These are phyloP conservation scores for Chrysochromulina parva DNA, from an alignment of 78 protist species.

Conservation along the genomic window DNA sequence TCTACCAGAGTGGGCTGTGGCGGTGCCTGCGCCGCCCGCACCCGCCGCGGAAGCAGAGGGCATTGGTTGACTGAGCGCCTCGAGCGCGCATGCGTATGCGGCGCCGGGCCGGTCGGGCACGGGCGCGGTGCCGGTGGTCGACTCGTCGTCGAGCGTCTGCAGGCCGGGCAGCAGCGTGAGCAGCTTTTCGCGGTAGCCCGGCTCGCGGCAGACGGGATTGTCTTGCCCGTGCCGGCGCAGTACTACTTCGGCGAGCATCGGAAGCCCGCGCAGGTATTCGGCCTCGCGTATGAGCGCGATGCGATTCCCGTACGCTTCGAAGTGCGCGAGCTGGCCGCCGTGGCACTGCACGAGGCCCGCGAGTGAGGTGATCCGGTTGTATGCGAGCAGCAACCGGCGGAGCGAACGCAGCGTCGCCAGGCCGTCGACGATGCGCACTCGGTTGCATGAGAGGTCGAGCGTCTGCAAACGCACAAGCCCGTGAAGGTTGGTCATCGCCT, in stretches of 20 bases:
- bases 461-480: not conserved
- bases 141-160: not conserved
- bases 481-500: not conserved
- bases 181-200: not conserved
- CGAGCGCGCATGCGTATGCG: too few relatives aligned
- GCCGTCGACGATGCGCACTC: not conserved
- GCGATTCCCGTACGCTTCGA: slow-evolving; percentile 6
- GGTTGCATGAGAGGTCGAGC: slow-evolving; percentile 39
- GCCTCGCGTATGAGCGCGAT: not conserved
- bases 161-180: not conserved
- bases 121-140: not conserved
- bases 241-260: not conserved
- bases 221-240: not conserved
- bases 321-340: not conserved
- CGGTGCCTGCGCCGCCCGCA: too few relatives aligned
- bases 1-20: too few relatives aligned
- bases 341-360: not conserved
- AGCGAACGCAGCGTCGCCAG: not conserved
- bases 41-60: too few relatives aligned
- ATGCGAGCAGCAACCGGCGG: not conserved
- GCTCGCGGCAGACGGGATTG: slow-evolving; percentile 19
- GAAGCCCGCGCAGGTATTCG: not conserved
- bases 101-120: too few relatives aligned
- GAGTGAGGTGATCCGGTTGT: not conserved
- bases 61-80: too few relatives aligned